These are phyloP conservation scores for Termitomyces sp. DNA, from an alignment of 768 basidiomycete species.

Conservation along the genomic window DNA sequence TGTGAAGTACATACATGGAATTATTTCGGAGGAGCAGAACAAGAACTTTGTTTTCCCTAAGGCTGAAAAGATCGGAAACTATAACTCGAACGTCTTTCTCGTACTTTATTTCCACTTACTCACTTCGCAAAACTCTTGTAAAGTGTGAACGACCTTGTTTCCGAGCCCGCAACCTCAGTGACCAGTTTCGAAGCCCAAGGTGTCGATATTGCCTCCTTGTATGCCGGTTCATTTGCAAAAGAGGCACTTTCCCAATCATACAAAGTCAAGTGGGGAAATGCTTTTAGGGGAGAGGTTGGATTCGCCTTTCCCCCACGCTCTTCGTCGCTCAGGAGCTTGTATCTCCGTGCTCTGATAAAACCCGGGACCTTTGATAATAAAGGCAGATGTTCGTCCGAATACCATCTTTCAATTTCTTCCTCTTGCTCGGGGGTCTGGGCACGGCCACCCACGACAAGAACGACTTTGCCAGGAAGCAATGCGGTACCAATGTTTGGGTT, in stretches of 20 bases:
- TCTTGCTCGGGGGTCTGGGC: conserved; percentile 18
- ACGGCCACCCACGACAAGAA: conserved; percentile 19
- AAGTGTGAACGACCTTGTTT: conserved; percentile 13
- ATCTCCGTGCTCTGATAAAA: conserved; percentile 30
- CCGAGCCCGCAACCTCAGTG: not conserved
- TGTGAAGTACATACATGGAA: not conserved
- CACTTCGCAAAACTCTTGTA: conserved; percentile 14
- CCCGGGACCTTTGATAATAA: conserved; percentile 28
- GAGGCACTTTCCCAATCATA: conserved; percentile 17
- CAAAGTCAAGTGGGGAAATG: conserved; percentile 11
- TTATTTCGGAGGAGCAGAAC: not conserved
- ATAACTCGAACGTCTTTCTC: not conserved
- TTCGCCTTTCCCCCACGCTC: conserved; percentile 18
- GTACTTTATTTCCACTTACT: no score
- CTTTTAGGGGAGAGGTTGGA: not conserved
- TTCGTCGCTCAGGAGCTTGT: conserved; percentile 18
- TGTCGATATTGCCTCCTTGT: conserved; percentile 13
- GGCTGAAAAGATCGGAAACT: not conserved
- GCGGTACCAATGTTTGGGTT: conserved; percentile 10
- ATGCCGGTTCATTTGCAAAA: conserved; percentile 5
- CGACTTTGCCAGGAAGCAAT: conserved; percentile 15
- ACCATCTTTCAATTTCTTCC: conserved; percentile 30
- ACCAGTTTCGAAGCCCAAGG: conserved; percentile 11
- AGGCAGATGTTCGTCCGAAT: conserved; percentile 28
- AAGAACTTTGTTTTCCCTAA: not conserved